A percentile compares a stretch with the other conserved stretches of the same genome.
Evolutionary conservation across 805 yeast genomes (phyloP).

Genomic region (Candida qinlingensis): DNA sequence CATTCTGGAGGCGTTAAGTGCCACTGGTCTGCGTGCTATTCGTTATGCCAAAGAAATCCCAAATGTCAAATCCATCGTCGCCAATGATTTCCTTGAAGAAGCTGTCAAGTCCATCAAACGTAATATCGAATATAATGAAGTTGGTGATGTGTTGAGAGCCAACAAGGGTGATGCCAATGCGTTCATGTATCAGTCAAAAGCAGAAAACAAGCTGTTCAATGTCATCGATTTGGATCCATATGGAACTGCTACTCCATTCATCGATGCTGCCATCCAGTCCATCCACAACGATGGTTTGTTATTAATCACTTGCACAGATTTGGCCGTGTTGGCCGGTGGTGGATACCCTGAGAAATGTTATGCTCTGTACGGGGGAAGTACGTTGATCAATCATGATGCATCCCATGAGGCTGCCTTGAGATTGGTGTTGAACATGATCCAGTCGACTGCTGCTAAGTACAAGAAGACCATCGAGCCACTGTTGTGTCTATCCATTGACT

Average conservation of each 20-base stretch:
- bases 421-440: constrained; percentile 70
- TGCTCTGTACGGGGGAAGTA: constrained; percentile 90
- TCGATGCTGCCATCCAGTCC: constrained; percentile 84
- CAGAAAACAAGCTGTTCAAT: constrained; percentile 51
- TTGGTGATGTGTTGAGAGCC: constrained; percentile 51
- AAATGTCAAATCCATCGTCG: constrained; percentile 62
- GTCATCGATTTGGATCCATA: constrained; percentile 94
- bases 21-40: constrained; percentile 91
- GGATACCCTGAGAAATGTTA: constrained; percentile 97
- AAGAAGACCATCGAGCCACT: constrained; percentile 85
- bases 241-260: constrained; percentile 94
- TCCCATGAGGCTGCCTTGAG: constrained; percentile 93
- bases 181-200: constrained; percentile 53
- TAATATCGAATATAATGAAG: constrained; percentile 64
- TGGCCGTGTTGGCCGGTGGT: constrained; percentile 91
- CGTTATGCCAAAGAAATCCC: constrained; percentile 93
- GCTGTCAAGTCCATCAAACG: constrained; percentile 80
- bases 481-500: constrained; percentile 81
- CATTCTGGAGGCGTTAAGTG: constrained; percentile 86
- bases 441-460: constrained; percentile 83
- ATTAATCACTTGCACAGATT: constrained; percentile 92
- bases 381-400: constrained; percentile 64
- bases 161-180: constrained; percentile 89
- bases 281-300: constrained; percentile 82
- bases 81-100: constrained; percentile 81